Evolutionary conservation across 192 early-diverging fungal species (phyloP).

Genomic region (Backusella parvicylindrica): DNA sequence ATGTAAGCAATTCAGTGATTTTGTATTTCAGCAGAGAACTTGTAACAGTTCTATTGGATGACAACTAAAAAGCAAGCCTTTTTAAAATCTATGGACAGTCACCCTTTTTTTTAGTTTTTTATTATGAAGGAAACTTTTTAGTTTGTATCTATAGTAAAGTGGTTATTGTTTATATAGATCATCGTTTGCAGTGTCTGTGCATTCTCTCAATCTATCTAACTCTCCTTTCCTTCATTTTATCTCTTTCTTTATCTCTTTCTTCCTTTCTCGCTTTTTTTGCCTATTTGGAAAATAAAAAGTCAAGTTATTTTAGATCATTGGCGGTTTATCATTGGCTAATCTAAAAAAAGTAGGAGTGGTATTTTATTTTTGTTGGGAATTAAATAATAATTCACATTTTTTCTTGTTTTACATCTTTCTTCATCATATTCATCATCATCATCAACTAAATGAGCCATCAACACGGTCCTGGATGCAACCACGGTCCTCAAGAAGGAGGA

Average conservation of each 20-base stretch:
- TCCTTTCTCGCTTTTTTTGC: too few species aligned
- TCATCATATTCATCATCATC: neutral
- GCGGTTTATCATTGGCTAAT: neutral
- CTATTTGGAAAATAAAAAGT: too few species aligned
- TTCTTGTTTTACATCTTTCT: neutral
- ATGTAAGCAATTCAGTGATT: neutral
- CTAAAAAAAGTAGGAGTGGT: neutral
- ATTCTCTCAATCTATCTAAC: too few species aligned
- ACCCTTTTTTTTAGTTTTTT: neutral
- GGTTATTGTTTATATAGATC: too few species aligned
- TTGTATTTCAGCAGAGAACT: neutral
- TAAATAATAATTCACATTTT: neutral
- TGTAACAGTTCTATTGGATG: neutral
- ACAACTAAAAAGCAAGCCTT: neutral
- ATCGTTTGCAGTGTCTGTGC: too few species aligned
- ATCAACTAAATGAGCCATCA: constrained; percentile 23
- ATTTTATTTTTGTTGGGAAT: neutral
- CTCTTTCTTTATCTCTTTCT: too few species aligned
- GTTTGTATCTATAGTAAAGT: too few species aligned
- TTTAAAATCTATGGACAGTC: neutral
- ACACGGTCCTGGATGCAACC: constrained; percentile 25
- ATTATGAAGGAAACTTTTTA: too few species aligned
- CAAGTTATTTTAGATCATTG: neutral
- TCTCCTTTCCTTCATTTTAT: too few species aligned
- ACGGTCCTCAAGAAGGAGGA: neutral